phyloP scores from a whole-genome alignment of 1,284 basidiomycete species.

The Cutaneotrichosporon cyanovorans region DNA sequence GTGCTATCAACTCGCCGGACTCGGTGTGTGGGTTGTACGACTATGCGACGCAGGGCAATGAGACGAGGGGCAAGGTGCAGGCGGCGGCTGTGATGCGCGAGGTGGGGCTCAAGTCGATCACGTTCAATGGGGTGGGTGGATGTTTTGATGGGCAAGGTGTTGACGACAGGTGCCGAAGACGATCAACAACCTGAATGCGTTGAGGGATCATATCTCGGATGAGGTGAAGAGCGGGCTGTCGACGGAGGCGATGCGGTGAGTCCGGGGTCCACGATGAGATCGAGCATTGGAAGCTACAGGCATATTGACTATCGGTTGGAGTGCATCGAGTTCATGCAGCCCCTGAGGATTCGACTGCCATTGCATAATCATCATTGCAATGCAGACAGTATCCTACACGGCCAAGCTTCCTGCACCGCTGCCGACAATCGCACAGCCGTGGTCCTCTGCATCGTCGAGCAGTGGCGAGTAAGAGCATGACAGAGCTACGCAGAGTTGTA shows the following conservation, averaged over 20 bases:
- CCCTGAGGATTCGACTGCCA: no score
- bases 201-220: constrained; percentile 65
- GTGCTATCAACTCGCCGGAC: constrained; percentile 42
- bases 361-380: no score
- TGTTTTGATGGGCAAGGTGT: background rate
- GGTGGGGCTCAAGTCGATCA: constrained; percentile 83
- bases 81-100: constrained; percentile 63
- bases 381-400: no score
- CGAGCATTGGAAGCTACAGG: no score
- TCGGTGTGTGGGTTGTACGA: constrained; percentile 34
- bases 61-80: constrained; percentile 13
- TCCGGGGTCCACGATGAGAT: no score
- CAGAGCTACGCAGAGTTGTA: no score
- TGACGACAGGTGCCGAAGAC: constrained; percentile 46
- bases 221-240: constrained; percentile 53
- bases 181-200: constrained; percentile 70
- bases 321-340: no score
- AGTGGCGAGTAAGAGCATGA: no score
- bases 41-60: constrained; percentile 22
- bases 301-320: no score
- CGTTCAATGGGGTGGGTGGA: constrained; percentile 70
- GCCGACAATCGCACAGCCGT: no score
- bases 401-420: no score
- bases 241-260: constrained; percentile 51
- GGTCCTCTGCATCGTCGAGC: no score